These are phyloP conservation scores for Asterella californica DNA, from an alignment of 225 moss, liverwort and hornwort genomes.

Conservation along the genomic window DNA sequence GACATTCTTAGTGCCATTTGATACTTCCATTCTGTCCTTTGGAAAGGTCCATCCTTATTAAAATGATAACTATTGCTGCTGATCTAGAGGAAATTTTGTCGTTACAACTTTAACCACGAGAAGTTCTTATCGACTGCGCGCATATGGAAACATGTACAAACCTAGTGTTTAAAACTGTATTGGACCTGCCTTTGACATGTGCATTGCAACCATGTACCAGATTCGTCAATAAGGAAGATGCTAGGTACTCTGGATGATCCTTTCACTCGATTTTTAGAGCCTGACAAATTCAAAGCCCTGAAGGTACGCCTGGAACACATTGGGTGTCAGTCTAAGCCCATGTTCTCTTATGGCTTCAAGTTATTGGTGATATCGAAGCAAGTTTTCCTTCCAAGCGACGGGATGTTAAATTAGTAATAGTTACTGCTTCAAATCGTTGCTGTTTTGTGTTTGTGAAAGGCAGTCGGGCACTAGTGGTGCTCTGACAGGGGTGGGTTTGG, in stretches of 20 bases:
- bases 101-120: too few species aligned
- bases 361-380: background rate
- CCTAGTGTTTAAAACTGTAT: background rate
- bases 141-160: background rate
- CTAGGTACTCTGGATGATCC: slow-evolving; percentile 94
- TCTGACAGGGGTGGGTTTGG: slow-evolving; percentile 95
- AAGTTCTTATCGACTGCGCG: too few species aligned
- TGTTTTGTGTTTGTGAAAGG: slow-evolving; percentile 46
- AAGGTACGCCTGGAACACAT: slow-evolving; percentile 48
- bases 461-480: slow-evolving; percentile 99
- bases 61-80: background rate
- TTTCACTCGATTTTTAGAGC: slow-evolving; percentile 97
- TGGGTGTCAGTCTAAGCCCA: background rate
- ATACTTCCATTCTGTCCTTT: slow-evolving; percentile 20
- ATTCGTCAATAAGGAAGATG: slow-evolving; percentile 97
- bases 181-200: background rate
- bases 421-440: slow-evolving; percentile 3
- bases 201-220: slow-evolving; percentile 45
- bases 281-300: slow-evolving; percentile 90
- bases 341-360: background rate
- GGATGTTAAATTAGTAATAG: background rate
- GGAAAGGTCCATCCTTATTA: background rate
- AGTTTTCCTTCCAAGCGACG: background rate
- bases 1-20: background rate
- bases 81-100: too few species aligned